A percentile compares a stretch with the other conserved stretches of the same genome.
These are phyloP conservation scores for Stentor roeselii DNA, from an alignment of 73 alveolate species.

Conservation along the genomic window DNA sequence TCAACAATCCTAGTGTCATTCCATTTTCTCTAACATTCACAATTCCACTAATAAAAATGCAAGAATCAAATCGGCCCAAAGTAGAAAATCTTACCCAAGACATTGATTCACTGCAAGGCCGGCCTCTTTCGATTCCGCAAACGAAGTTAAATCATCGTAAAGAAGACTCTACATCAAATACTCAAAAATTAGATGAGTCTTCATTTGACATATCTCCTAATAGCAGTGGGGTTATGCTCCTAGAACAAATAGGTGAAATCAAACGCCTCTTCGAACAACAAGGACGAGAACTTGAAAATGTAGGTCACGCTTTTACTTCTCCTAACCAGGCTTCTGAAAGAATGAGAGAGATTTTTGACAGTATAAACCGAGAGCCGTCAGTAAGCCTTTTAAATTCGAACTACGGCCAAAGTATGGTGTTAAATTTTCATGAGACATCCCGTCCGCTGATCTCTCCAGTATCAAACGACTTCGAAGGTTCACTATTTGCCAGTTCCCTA, in stretches of 20 bases:
- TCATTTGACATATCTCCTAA: neutral
- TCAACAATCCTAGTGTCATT: too few species aligned
- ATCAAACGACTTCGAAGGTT: neutral
- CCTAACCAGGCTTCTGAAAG: constrained; percentile 8
- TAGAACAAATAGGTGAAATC: neutral
- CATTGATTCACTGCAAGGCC: too few species aligned
- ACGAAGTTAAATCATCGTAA: too few species aligned
- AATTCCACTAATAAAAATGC: too few species aligned
- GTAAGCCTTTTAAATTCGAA: neutral
- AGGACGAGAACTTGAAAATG: neutral
- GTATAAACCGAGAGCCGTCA: neutral
- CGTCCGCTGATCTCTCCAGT: neutral
- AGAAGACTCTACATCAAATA: neutral
- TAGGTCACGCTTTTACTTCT: neutral
- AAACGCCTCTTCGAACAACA: neutral
- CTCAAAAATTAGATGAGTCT: neutral
- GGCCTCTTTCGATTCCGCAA: too few species aligned
- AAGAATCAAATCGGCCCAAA: too few species aligned
- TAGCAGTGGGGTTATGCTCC: constrained; percentile 5
- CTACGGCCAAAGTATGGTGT: neutral
- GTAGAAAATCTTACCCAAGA: too few species aligned
- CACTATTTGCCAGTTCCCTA: neutral
- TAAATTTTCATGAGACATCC: neutral
- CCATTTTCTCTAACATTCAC: too few species aligned
- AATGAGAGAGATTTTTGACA: neutral